Evolutionary conservation across 345 rosid species (phyloP), one percentile per base, ranked within the genome.

Genomic region (Abelmoschus esculentus): DNA sequence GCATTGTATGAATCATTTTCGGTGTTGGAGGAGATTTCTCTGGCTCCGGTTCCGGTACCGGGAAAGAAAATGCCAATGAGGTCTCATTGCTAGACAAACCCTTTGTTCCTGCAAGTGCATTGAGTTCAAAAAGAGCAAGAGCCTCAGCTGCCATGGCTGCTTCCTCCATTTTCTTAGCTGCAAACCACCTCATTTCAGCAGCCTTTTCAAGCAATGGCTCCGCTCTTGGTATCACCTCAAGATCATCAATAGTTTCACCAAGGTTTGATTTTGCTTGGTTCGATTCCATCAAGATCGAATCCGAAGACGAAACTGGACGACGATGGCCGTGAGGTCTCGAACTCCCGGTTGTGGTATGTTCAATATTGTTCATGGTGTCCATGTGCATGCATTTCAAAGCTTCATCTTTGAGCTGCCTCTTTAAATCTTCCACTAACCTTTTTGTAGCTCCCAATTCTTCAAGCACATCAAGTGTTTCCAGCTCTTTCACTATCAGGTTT

Each of bases 111-210:
- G 88, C 88, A 6, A 93, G 69, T 9, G 68, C 34, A 42, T 22
- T 22, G 34, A 64, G 47, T 44, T 64, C 68, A 64, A 64, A 11
- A 5, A 90, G 66, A 3, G 98, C 98, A 22, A 93, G 87, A 42
- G 91, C 95, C 83, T 93, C 98, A 0, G 96, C 89, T 40, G 98
- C 98, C 71, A 78, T 84, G 12, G 98, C 98, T 72, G 98, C 98
- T 82, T 93, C 98, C 83, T 91, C 97, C 98, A 91, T 91, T 80
- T 93, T 93, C 59, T 82, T 88, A 28, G 96, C 97, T 8, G 98
- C 98, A 71, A 86, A 58, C 79, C 84, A 70, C 79, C 92, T 93
- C 96, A 93, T 86, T 73, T 93, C 97, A 53, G 90, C 95, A 2
- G 89, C 85, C 73, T 71, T 86, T 47, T 86, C 42, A 69, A 62